Base-by-base conservation (phyloP, 208 protist species). In the Herpetomonas tarakana region DNA sequence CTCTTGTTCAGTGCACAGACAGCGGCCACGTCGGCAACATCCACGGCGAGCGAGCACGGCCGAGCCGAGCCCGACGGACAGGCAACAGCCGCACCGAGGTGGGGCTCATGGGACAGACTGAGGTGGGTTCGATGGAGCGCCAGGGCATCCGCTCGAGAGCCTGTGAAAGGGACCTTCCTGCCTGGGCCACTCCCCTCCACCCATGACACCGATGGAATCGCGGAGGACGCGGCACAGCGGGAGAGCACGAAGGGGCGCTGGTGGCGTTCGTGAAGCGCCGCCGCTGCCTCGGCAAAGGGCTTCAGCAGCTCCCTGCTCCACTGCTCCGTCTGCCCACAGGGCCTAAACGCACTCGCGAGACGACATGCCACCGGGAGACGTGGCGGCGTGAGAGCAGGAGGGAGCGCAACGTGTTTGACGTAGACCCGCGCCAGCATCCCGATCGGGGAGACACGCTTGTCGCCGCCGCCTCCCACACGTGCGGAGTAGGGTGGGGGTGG, bases 231-330 rank as follows among this genome's bases (percentile, higher is more conserved):
- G 27, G 81, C 81, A 21, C 83, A 47, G 41, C 81, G 81, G 18
- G 81, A 88, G 19, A 88, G 81, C 45, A 82, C 70, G 41, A 75
- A 84, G 0, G 81, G 79, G n/a, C 66, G 30, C 22, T 59, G 75
- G 26, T 86, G 79, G 24, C 68, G 65, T n/a, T 41, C 38, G 54
- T 82, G 74, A 22, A 82, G 52, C n/a, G 2, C 0, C 2, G 31
- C 21, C 12, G 52, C 50, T 19, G 52, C 55, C 49, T 28, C n/a
- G 59, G 51, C 28, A 25, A 54, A 58, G 41, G 2, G 16, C 19
- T 19, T 12, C 3, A 16, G 47, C 14, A 52, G 38, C 27, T 9
- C 16, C 18, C 31, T 35, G 12, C n/a, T 54, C 29, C 52, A 58
- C n/a, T n/a, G n/a, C n/a, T n/a, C n/a, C n/a, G n/a, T n/a, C n/a